These are phyloP conservation scores for Dimargaris verticillata DNA, from an alignment of 192 early-diverging fungal species.

Conservation along the genomic window DNA sequence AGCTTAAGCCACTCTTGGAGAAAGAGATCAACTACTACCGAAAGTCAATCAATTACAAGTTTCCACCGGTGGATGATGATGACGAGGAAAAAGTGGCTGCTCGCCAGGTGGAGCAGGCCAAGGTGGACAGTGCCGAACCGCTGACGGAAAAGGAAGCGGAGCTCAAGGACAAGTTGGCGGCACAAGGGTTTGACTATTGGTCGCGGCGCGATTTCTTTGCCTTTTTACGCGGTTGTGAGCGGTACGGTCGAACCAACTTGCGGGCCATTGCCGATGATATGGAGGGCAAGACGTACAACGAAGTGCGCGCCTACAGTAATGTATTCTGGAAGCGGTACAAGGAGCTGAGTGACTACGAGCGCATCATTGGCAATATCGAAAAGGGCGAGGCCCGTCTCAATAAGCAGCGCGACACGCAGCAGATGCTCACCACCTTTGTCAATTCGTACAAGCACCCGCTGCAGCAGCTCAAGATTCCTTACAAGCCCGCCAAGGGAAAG, in stretches of 20 bases:
- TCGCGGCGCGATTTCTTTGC: conserved; percentile 71
- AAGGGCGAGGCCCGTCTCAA: conserved; percentile 71
- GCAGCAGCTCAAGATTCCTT: conserved; percentile 77
- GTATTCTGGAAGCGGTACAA: conserved; percentile 82
- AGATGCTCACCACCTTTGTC: conserved; percentile 62
- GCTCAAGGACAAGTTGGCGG: conserved; percentile 49
- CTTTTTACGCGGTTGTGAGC: conserved; percentile 75
- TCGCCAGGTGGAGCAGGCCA: conserved; percentile 56
- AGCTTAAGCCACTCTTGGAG: conserved; percentile 63
- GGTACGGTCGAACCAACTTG: conserved; percentile 64
- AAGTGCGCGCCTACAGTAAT: conserved; percentile 68
- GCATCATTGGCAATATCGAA: conserved; percentile 68
- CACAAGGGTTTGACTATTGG: conserved; percentile 81
- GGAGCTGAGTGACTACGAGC: conserved; percentile 80
- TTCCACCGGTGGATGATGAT: conserved; percentile 36
- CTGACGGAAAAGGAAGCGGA: conserved; percentile 75
- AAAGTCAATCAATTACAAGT: conserved; percentile 54
- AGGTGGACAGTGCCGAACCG: conserved; percentile 76
- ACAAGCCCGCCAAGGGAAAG: conserved; percentile 72
- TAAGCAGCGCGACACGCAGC: conserved; percentile 67
- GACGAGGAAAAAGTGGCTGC: conserved; percentile 31
- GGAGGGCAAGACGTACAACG: conserved; percentile 78
- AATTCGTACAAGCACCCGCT: conserved; percentile 48
- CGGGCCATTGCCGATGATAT: conserved; percentile 65
- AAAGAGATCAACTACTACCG: conserved; percentile 60